Evolutionary conservation across 2,329 filamentous ascomycete species (phyloP).

Genomic region (Escovopsis weberi): DNA sequence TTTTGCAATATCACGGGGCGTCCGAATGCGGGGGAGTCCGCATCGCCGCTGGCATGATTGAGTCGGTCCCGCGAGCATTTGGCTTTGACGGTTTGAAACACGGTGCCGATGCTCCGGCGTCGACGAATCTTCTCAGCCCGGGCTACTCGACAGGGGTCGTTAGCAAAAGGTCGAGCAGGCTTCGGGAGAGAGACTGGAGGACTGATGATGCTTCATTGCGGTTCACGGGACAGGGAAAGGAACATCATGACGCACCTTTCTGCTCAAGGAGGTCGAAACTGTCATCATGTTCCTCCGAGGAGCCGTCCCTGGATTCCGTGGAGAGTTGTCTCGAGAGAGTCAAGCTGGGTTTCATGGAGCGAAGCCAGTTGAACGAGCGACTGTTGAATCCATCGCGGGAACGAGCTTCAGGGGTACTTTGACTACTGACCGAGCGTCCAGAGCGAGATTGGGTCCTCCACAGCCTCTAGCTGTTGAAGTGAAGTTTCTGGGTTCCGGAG

Average conservation of each 20-base stretch:
- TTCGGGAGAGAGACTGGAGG: no score
- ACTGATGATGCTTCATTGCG: no score
- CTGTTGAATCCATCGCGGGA: constrained; percentile 2
- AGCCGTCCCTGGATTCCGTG: neutral
- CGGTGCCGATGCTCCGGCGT: constrained; percentile 16
- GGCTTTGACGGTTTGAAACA: constrained; percentile 15
- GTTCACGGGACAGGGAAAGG: neutral
- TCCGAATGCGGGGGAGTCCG: neutral
- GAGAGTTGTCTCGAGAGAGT: neutral
- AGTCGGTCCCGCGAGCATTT: constrained; percentile 14
- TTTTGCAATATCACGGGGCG: neutral
- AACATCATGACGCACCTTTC: neutral
- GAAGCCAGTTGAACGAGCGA: constrained; percentile 7
- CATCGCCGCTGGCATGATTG: constrained; percentile 2
- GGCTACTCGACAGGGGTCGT: neutral
- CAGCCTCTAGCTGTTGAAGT: constrained; percentile 14
- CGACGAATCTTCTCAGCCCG: constrained; percentile 6
- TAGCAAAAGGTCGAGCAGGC: no score
- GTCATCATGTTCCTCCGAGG: neutral
- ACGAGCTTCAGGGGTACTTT: neutral
- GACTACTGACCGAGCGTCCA: constrained; percentile 1
- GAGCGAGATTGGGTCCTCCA: constrained; percentile 12
- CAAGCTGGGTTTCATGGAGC: neutral
- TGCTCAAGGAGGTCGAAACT: neutral
- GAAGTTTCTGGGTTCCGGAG: constrained; percentile 1